phyloP scores from a whole-genome alignment of 495 filamentous ascomycete genomes.

The Aspergillus diversus region DNA sequence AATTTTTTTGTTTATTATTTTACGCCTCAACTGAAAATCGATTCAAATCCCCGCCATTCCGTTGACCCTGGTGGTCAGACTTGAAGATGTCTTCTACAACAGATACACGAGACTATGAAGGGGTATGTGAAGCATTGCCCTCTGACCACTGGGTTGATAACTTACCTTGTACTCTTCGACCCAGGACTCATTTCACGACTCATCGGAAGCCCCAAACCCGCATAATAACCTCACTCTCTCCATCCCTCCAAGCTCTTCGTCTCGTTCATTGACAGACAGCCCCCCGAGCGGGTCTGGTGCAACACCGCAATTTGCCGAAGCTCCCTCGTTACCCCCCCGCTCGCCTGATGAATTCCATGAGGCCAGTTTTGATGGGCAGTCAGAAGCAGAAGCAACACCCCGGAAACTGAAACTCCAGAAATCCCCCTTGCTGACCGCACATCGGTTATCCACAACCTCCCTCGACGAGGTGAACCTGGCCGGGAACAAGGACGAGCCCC shows the following conservation, averaged over 20 bases:
- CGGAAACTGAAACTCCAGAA: slow-evolving; percentile 43
- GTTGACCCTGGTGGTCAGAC: slow-evolving; percentile 29
- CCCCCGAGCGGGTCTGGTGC: slow-evolving; percentile 42
- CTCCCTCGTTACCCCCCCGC: slow-evolving; percentile 37
- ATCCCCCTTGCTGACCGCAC: slow-evolving; percentile 61
- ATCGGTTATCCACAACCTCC: slow-evolving; percentile 65
- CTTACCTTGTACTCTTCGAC: slow-evolving; percentile 10
- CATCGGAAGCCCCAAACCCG: slow-evolving; percentile 55
- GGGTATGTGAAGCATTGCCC: slow-evolving; percentile 39
- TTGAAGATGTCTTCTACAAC: slow-evolving; percentile 43
- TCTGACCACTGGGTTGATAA: neutral
- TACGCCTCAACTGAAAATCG: slow-evolving; percentile 11
- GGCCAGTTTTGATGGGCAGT: slow-evolving; percentile 27
- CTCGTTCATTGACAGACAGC: slow-evolving; percentile 54
- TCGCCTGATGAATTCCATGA: slow-evolving; percentile 39
- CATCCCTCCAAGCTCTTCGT: slow-evolving; percentile 43
- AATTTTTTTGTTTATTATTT: slow-evolving; percentile 5
- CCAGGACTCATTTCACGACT: slow-evolving; percentile 81
- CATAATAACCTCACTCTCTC: slow-evolving; percentile 38
- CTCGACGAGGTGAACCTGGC: slow-evolving; percentile 73
- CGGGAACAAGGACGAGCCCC: slow-evolving; percentile 50
- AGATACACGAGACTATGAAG: slow-evolving; percentile 54
- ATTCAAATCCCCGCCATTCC: slow-evolving; percentile 11
- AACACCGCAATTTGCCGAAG: slow-evolving; percentile 42
- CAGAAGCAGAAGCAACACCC: slow-evolving; percentile 40